phyloP scores from a whole-genome alignment of 2,329 filamentous ascomycete species.

The Fusarium napiforme region DNA sequence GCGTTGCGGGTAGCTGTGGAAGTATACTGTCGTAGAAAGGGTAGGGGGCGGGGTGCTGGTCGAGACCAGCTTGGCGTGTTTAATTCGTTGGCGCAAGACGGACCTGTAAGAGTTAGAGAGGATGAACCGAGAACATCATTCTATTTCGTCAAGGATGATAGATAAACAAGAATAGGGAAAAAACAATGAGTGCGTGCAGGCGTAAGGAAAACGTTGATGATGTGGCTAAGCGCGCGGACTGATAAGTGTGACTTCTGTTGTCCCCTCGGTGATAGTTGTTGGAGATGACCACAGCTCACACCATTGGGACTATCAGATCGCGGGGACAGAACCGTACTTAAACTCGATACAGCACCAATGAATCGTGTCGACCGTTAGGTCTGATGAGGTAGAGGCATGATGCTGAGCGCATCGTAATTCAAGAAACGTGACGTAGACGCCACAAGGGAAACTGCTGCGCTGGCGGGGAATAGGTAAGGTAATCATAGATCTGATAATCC shows the following conservation, averaged over 20 bases:
- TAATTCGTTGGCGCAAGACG: conserved; percentile 24
- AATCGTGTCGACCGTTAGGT: not conserved
- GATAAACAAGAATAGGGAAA: not conserved
- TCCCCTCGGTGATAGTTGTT: conserved; percentile 10
- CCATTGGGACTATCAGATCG: not conserved
- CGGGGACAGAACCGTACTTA: not conserved
- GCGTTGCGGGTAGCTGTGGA: conserved; percentile 25
- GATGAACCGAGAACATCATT: not conserved
- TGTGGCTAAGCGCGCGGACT: conserved; percentile 36
- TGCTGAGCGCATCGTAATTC: conserved; percentile 30
- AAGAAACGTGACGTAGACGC: conserved; percentile 42
- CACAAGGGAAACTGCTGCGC: conserved; percentile 24
- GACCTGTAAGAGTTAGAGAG: conserved; percentile 30
- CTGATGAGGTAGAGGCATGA: not conserved
- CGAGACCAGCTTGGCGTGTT: conserved; percentile 22
- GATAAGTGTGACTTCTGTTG: conserved; percentile 16
- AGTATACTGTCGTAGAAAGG: conserved; percentile 30
- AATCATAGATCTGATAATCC: conserved; percentile 1
- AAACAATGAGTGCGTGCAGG: not conserved
- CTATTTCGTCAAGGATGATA: not conserved
- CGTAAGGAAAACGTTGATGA: conserved; percentile 18
- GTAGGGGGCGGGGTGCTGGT: conserved; percentile 36
- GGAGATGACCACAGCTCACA: not conserved
- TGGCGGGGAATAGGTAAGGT: conserved; percentile 18
- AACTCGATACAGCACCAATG: not conserved